phyloP scores from a whole-genome alignment of 306 rosid genomes.

The Gleditsia sinensis region DNA sequence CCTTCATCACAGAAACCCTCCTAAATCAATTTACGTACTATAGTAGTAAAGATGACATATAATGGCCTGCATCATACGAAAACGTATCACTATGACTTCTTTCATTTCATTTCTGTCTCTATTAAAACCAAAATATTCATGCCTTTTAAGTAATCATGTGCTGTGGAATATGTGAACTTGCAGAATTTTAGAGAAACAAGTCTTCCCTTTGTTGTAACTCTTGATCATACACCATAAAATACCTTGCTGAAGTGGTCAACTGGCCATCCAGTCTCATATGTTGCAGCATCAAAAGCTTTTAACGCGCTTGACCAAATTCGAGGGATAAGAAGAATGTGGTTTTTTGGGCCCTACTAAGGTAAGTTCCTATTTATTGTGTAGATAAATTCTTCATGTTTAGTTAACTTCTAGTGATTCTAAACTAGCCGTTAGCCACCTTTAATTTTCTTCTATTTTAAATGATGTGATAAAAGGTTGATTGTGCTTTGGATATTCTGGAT shows the following conservation, averaged over 20 bases:
- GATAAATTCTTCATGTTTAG: neutral
- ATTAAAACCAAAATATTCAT: no score
- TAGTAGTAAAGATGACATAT: no score
- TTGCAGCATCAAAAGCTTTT: constrained; percentile 81
- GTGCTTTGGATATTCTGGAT: neutral
- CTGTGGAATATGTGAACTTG: constrained; percentile 35
- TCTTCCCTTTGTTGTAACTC: constrained; percentile 77
- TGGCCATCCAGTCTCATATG: constrained; percentile 85
- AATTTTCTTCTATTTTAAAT: neutral
- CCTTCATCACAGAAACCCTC: no score
- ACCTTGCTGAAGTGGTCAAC: constrained; percentile 76
- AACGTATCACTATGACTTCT: neutral
- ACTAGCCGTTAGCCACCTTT: neutral
- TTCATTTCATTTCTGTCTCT: no score
- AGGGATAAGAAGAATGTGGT: constrained; percentile 93
- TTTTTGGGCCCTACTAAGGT: constrained; percentile 91
- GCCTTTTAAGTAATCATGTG: no score
- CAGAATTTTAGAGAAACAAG: constrained; percentile 74
- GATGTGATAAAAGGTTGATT: neutral
- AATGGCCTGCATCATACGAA: neutral
- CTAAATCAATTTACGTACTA: no score
- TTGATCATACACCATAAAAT: constrained; percentile 62
- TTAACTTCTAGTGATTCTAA: neutral
- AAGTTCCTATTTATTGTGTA: constrained; percentile 29
- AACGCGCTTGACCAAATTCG: constrained; percentile 64